Base-by-base conservation (phyloP, 2,329 filamentous ascomycete species). In the Alternaria gansuensis region DNA sequence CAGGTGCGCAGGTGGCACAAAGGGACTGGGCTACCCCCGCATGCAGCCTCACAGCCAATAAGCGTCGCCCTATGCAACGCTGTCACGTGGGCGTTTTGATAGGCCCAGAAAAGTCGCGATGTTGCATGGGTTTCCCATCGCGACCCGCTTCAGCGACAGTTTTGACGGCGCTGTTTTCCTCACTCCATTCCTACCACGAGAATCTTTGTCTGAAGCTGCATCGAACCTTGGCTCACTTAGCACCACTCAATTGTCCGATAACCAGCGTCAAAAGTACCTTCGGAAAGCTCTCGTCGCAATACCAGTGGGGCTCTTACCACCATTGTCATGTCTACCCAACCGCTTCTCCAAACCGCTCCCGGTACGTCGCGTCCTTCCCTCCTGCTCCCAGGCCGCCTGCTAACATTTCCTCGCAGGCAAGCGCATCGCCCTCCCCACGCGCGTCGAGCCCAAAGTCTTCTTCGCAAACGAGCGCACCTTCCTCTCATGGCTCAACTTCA, bases 381-480 rank as follows among this genome's bases (percentile, higher is more conserved):
- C 50, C 36, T 21, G 9, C 31, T 4, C 9, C 48, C 44, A 36
- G 29, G n/a, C 24, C 31, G 44, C 36, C 28, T 39, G 37, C 34
- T 65, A 59, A 67, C 56, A 23, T n/a, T 17, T 3, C 3, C 11
- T 6, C 50, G 31, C 72, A 97, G 94, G 94, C 86, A 99, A 99
- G 84, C 92, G 94, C 77, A 98, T 99, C 78, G 94, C 95, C 73
- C 92, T 99, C 66, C 95, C 95, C 57, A 97, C 94, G 60, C 93
- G 95, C 69, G 94, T 99, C 80, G 95, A 99, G 81, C 95, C 95
- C 73, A 99, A 99, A 82, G 95, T 99, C 84, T 99, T 98, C 88
- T 99, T 99, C 85, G 95, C 95, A 82, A 99, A 99, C 85, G 95
- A 99, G 83, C 92, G 95, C 65, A 99, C 95, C 64, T 99, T 99